Conservation (phyloP, 495 filamentous ascomycete genomes). For the Podospora pseudopauciseta region DNA sequence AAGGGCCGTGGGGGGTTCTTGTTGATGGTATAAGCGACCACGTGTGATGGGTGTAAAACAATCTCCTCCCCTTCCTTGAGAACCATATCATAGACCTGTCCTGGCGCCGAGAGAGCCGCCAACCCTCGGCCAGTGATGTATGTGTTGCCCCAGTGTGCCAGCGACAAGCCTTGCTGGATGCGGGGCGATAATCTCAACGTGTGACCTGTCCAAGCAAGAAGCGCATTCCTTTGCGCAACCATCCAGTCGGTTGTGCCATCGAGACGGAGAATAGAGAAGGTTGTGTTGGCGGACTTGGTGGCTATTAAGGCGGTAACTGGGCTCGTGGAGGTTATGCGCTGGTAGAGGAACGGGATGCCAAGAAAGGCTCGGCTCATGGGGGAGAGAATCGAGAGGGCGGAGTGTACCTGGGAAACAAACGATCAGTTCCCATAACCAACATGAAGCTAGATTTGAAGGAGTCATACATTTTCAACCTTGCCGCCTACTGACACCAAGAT, state of each 20-base stretch:
- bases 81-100: constrained; percentile 79
- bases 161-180: constrained; percentile 67
- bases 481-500: constrained; percentile 88
- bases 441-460: too few relatives aligned
- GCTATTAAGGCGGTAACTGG: constrained; percentile 83
- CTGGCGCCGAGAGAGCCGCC: constrained; percentile 75
- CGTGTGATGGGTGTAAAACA: constrained; percentile 78
- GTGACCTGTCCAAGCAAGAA: constrained; percentile 95
- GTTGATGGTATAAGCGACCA: constrained; percentile 81
- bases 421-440: constrained; percentile 10
- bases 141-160: constrained; percentile 89
- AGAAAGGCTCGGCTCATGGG: constrained; percentile 73
- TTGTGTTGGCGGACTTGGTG: constrained; percentile 76
- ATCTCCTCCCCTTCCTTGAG: constrained; percentile 80
- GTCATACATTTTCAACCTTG: constrained; percentile 75
- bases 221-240: constrained; percentile 74
- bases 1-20: constrained; percentile 73
- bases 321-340: constrained; percentile 77
- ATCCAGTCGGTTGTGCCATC: constrained; percentile 98
- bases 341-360: constrained; percentile 91
- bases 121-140: constrained; percentile 82
- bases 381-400: constrained; percentile 80
- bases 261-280: constrained; percentile 80
- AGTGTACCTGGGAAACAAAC: constrained; percentile 56
- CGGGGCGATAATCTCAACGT: constrained; percentile 71